A percentile compares a stretch with the other conserved stretches of the same genome.
Conservation (phyloP, 2,329 filamentous ascomycete genomes). For the Xenosphaeropsis pyriputrescens region DNA sequence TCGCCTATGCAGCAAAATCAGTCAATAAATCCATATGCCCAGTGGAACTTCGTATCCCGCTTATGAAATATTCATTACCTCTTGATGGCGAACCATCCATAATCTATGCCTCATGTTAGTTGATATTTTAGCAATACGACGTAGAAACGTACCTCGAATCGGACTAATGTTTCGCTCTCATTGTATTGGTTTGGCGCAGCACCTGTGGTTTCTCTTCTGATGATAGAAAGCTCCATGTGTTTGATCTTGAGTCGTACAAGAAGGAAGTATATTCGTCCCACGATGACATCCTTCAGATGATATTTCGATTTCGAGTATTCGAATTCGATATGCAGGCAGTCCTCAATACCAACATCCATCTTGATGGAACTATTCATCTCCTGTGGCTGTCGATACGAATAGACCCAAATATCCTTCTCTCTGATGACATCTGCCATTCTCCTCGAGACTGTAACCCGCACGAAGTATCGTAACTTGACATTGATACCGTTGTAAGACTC, state of each 20-base stretch:
- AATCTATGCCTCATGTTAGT: conserved; percentile 40
- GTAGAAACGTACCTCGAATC: conserved; percentile 59
- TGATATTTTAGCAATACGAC: conserved; percentile 1
- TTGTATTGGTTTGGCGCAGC: conserved; percentile 98
- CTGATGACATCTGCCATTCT: conserved; percentile 97
- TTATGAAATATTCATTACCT: conserved; percentile 30
- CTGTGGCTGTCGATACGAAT: conserved; percentile 93
- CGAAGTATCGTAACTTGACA: conserved; percentile 96
- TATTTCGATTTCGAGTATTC: conserved; percentile 99
- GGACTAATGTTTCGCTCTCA: conserved; percentile 93
- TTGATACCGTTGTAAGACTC: conserved; percentile 99
- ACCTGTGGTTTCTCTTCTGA: conserved; percentile 89
- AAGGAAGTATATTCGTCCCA: conserved; percentile 95
- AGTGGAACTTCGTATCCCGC: too few species aligned
- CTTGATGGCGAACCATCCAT: conserved; percentile 99
- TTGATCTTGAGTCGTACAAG: conserved; percentile 97
- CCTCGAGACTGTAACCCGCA: conserved; percentile 88
- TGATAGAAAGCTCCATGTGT: conserved; percentile 98
- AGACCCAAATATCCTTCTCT: conserved; percentile 99
- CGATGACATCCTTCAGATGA: conserved; percentile 97
- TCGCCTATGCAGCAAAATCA: conserved; percentile 33
- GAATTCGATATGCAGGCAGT: conserved; percentile 98
- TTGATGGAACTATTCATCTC: conserved; percentile 99
- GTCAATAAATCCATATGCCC: too few species aligned
- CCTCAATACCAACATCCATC: conserved; percentile 99